Conservation (phyloP, 192 early-diverging fungal genomes). For the Coemansia reversa region DNA sequence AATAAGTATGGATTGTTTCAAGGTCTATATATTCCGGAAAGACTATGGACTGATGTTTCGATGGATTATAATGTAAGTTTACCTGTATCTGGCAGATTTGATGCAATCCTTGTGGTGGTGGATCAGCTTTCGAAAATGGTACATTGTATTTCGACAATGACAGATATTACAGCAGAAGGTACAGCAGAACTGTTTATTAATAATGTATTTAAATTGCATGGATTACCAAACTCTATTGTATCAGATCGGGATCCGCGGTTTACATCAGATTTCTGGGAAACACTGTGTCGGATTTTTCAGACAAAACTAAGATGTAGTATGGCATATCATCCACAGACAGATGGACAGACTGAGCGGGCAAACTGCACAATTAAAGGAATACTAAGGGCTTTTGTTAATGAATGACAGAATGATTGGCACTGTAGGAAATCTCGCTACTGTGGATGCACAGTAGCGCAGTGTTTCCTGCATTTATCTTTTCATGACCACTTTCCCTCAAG, state of each 20-base stretch:
- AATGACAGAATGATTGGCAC: constrained; percentile 5
- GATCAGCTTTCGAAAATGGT: constrained; percentile 19
- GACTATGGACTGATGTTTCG: constrained; percentile 11
- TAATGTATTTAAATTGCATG: constrained; percentile 15
- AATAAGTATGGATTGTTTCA: constrained; percentile 2
- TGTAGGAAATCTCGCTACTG: too few relatives aligned
- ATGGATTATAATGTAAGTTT: constrained; percentile 24
- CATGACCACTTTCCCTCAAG: too few relatives aligned
- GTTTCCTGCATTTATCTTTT: too few relatives aligned
- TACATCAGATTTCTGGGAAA: constrained; percentile 21
- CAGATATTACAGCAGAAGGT: constrained; percentile 6
- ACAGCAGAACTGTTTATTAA: constrained; percentile 9
- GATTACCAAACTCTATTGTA: constrained; percentile 14
- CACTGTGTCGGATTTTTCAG: background rate
- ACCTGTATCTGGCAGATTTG: constrained; percentile 4
- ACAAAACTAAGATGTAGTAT: constrained; percentile 5
- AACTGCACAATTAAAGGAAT: constrained; percentile 7
- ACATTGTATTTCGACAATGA: constrained; percentile 6
- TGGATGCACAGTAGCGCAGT: too few relatives aligned
- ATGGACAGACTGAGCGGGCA: too few relatives aligned
- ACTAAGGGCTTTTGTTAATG: background rate
- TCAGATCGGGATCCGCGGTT: constrained; percentile 24
- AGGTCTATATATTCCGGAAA: background rate
- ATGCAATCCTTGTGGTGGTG: constrained; percentile 15
- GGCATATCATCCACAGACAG: constrained; percentile 14